Evolutionary conservation across 768 basidiomycete species (phyloP), one percentile per base, ranked within the genome.

Genomic region (Cystofilobasidium bisporidii): DNA sequence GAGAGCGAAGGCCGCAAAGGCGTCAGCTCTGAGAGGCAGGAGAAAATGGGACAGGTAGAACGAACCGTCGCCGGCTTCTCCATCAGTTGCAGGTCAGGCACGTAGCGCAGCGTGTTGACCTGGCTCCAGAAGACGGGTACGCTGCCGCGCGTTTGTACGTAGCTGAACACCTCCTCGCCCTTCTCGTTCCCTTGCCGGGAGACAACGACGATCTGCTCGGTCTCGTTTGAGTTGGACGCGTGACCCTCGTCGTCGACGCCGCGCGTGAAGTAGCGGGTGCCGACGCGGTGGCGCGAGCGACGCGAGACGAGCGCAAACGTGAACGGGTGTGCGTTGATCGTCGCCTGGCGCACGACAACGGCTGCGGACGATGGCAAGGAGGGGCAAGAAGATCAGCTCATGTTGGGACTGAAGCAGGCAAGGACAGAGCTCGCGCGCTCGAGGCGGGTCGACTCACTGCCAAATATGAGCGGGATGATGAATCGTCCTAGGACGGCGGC

Each of bases 151-250:
- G 86, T 93, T 78, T 99, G 96, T 10, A 92, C 89, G 77, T 88
- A 97, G 76, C 89, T 89, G 72, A 93, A 74, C 61, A 75, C 67
- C 43, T 79, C 47, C 38, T 75, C 72, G 20, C 77, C 76, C 2
- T 24, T 62, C 32, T 26, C 61, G n/a, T 62, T 69, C 0, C 14
- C 33, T 11, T 15, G 18, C 72, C 62, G 20, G 28, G 36, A 24
- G 20, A 94, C 81, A 20, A 94, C 81, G 26, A 93, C 80, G 66
- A 99, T 81, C 76, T 98, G 96, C 75, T 99, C 96, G 8, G 94
- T 94, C 78, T 99, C 96, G 76, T 97, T 97, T 79, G 91, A 98
- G 78, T 99, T 99, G 66, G 92, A 91, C 55, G 90, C 89, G 75
- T 97, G 84, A 2, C 93, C 96, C 8, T 87, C 81, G n/a, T 83